Conservation (phyloP, 1,284 basidiomycete species). For the Meira nashicola region DNA sequence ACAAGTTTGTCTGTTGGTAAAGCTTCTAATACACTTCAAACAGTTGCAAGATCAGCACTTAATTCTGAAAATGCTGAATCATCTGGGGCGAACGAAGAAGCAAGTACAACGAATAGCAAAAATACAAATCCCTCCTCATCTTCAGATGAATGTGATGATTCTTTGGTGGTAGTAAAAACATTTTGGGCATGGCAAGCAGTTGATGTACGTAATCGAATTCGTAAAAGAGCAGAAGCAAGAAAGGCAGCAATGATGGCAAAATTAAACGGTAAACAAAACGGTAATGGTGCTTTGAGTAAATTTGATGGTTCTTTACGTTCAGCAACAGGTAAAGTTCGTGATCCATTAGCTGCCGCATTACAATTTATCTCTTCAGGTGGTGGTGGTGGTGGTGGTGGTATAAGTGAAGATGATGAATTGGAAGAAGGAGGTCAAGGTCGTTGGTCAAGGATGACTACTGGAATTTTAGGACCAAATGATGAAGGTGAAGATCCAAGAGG, state of each 20-base stretch:
- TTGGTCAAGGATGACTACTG: constrained; percentile 6
- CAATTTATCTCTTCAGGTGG: neutral
- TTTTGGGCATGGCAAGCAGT: constrained; percentile 40
- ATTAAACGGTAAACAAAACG: neutral
- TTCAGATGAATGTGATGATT: constrained; percentile 32
- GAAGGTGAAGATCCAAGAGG: constrained; percentile 28
- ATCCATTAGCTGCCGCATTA: neutral
- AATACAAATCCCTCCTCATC: constrained; percentile 1
- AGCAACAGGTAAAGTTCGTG: neutral
- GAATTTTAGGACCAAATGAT: constrained; percentile 11
- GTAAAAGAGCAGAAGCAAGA: constrained; percentile 17
- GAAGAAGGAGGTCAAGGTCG: neutral
- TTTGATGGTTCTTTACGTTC: neutral
- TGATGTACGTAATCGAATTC: constrained; percentile 24
- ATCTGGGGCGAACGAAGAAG: neutral
- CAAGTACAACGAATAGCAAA: neutral
- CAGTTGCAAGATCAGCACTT: too few species aligned
- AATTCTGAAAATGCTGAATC: too few species aligned
- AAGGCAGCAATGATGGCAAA: neutral
- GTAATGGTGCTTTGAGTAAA: too few species aligned
- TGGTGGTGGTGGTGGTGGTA: constrained; percentile 5
- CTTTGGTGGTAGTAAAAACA: constrained; percentile 29
- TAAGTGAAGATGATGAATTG: neutral
- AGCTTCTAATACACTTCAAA: too few species aligned
- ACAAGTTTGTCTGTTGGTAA: too few species aligned